A percentile compares a stretch with the other conserved stretches of the same genome.
Evolutionary conservation across 2,329 filamentous ascomycete genomes (phyloP).

Genomic region (Zelopaecilomyces penicillatus): DNA sequence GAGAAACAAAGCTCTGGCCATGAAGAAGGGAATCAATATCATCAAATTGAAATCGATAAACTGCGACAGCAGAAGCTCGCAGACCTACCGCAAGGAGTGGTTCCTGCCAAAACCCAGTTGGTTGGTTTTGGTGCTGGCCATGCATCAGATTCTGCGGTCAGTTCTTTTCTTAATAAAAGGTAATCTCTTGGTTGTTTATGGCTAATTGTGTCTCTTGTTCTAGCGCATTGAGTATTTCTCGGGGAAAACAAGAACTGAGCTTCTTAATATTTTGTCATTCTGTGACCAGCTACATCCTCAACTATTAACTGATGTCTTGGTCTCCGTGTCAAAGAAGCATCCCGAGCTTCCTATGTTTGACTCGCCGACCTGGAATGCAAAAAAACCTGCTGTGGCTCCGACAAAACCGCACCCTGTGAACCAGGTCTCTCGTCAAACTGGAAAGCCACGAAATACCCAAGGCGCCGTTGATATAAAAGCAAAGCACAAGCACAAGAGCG

Average conservation of each 20-base stretch:
- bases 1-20: too few species aligned
- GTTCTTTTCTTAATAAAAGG: constrained; percentile 7
- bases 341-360: constrained; percentile 34
- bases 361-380: constrained; percentile 31
- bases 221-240: constrained; percentile 33
- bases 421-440: constrained; percentile 4
- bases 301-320: constrained; percentile 32
- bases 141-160: constrained; percentile 26
- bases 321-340: constrained; percentile 34
- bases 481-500: constrained; percentile 22
- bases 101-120: constrained; percentile 27
- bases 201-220: background rate
- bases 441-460: constrained; percentile 21
- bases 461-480: constrained; percentile 18
- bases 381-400: constrained; percentile 7
- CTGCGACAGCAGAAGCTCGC: constrained; percentile 25
- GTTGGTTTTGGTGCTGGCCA: constrained; percentile 30
- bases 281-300: constrained; percentile 33
- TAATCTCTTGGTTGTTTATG: background rate
- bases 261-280: constrained; percentile 32
- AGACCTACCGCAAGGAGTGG: constrained; percentile 21
- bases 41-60: constrained; percentile 20
- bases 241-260: constrained; percentile 27
- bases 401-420: constrained; percentile 2
- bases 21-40: constrained; percentile 5